A percentile compares a stretch with the other conserved stretches of the same genome.
Evolutionary conservation across 257 asterid genomes (phyloP).

Genomic region (Handroanthus guayacan): DNA sequence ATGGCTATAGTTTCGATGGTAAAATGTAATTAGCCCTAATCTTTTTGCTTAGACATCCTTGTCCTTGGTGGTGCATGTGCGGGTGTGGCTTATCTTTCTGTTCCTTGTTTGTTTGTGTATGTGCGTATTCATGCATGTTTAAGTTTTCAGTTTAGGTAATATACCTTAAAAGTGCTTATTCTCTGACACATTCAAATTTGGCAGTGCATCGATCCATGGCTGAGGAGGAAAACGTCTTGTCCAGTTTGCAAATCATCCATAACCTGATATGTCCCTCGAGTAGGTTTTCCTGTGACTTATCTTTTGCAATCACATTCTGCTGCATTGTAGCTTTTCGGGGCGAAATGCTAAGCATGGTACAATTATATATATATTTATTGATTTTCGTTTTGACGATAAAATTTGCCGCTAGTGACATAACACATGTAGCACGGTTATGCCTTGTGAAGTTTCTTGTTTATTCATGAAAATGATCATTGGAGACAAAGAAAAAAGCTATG

Average conservation of each 20-base stretch:
- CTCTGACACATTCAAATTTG: slow-evolving; percentile 9
- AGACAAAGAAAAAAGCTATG: too few relatives aligned
- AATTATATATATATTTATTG: slow-evolving; percentile 5
- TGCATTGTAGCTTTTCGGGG: neutral
- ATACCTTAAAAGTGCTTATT: neutral
- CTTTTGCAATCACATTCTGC: slow-evolving; percentile 7
- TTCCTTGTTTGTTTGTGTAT: neutral
- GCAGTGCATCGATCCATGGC: slow-evolving; percentile 98
- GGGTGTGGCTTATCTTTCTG: neutral
- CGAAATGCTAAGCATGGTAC: neutral
- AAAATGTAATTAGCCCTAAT: too few relatives aligned
- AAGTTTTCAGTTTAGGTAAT: neutral
- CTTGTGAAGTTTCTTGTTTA: neutral
- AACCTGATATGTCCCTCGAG: slow-evolving; percentile 43
- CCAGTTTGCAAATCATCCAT: slow-evolving; percentile 91
- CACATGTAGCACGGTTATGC: neutral
- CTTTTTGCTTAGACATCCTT: too few relatives aligned
- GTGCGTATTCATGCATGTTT: neutral
- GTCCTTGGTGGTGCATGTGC: neutral
- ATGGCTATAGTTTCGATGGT: too few relatives aligned
- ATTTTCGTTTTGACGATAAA: slow-evolving; percentile 9
- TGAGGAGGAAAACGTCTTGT: slow-evolving; percentile 79
- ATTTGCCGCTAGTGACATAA: neutral
- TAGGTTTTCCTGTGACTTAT: neutral
- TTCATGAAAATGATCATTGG: neutral